phyloP scores from a whole-genome alignment of 1,284 basidiomycete species.

The Amylostereum areolatum region DNA sequence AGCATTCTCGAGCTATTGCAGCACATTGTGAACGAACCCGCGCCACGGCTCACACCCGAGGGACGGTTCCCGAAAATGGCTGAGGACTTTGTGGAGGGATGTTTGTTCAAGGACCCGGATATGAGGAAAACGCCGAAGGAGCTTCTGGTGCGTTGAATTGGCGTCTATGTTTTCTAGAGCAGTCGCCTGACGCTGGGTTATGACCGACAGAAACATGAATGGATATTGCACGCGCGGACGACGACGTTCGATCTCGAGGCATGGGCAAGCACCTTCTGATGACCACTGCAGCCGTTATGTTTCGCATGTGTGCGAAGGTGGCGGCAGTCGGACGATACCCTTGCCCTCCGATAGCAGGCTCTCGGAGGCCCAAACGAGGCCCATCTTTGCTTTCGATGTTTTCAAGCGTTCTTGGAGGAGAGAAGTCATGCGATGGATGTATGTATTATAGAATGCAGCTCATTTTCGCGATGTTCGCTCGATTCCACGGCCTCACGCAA shows the following conservation, averaged over 20 bases:
- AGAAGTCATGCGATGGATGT: too few species aligned
- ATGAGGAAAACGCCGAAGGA: conserved; percentile 76
- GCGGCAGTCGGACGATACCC: too few species aligned
- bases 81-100: conserved; percentile 77
- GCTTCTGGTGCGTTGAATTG: conserved; percentile 52
- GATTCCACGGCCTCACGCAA: too few species aligned
- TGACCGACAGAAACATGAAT: conserved; percentile 44
- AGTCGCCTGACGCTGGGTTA: too few species aligned
- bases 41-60: conserved; percentile 70
- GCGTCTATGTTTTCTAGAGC: too few species aligned
- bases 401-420: too few species aligned
- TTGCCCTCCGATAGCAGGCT: too few species aligned
- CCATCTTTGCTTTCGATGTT: too few species aligned
- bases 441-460: too few species aligned
- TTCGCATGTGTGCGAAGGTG: too few species aligned
- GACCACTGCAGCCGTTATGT: background rate
- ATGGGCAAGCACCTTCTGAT: conserved; percentile 58
- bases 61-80: conserved; percentile 68
- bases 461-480: too few species aligned
- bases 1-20: conserved; percentile 95
- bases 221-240: conserved; percentile 46
- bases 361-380: too few species aligned
- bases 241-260: conserved; percentile 53
- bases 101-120: conserved; percentile 80
- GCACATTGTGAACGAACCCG: conserved; percentile 96